phyloP scores from a whole-genome alignment of 352 stramenopile species.

The Pythium pectinolyticum region DNA sequence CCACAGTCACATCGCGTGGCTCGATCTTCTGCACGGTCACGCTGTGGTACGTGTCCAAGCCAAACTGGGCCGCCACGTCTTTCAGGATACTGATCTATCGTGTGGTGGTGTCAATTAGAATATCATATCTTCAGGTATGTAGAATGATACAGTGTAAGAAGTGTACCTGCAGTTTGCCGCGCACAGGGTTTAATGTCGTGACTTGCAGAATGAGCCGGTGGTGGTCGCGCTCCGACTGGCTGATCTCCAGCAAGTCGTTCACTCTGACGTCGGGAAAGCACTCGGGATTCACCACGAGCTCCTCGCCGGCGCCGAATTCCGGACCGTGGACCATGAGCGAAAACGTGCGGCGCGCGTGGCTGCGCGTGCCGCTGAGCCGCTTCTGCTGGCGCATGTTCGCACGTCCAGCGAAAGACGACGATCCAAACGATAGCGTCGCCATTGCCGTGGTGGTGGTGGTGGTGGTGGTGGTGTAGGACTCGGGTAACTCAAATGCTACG shows the following conservation, averaged over 20 bases:
- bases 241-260: slow-evolving; percentile 59
- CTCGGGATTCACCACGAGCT: slow-evolving; percentile 79
- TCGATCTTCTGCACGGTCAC: slow-evolving; percentile 65
- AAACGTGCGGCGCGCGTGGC: slow-evolving; percentile 38
- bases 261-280: slow-evolving; percentile 59
- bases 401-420: too few relatives aligned
- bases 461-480: too few relatives aligned
- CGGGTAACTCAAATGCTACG: too few relatives aligned
- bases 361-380: slow-evolving; percentile 31
- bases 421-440: neutral
- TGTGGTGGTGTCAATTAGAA: too few relatives aligned
- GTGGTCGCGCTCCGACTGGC: slow-evolving; percentile 54
- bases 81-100: slow-evolving; percentile 77
- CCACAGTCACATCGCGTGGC: slow-evolving; percentile 52
- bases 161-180: slow-evolving; percentile 62
- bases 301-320: slow-evolving; percentile 64
- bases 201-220: slow-evolving; percentile 68
- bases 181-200: slow-evolving; percentile 56
- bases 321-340: slow-evolving; percentile 72
- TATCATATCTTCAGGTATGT: neutral
- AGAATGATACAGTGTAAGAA: neutral
- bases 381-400: slow-evolving; percentile 34
- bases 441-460: neutral
- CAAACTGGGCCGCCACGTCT: slow-evolving; percentile 72
- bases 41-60: slow-evolving; percentile 59